A percentile compares a stretch with the other conserved stretches of the same genome.
Conservation (phyloP, 306 rosid genomes). For the Ormosia emarginata region DNA sequence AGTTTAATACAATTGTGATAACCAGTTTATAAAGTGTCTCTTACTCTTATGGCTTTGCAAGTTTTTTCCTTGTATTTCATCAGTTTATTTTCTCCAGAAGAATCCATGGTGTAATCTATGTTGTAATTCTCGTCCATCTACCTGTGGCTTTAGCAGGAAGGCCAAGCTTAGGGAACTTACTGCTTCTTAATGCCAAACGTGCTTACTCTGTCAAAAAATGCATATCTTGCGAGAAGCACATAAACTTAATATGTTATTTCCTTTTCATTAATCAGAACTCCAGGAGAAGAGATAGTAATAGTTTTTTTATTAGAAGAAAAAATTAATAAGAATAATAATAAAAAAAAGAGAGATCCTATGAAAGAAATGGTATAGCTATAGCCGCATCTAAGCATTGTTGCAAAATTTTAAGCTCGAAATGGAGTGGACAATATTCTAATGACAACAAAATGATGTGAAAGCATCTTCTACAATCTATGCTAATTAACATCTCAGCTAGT, state of each 20-base stretch:
- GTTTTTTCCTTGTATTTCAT: not conserved
- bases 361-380: slow-evolving; percentile 4
- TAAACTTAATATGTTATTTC: not conserved
- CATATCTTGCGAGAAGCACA: not conserved
- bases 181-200: not conserved
- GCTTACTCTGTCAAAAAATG: not conserved
- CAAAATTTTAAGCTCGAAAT: slow-evolving; percentile 18
- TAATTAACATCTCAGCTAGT: slow-evolving; percentile 32
- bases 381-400: not conserved
- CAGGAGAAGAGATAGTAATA: not conserved
- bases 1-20: not conserved
- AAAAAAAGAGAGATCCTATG: not conserved
- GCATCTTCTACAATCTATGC: slow-evolving; percentile 21
- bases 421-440: slow-evolving; percentile 2
- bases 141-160: not conserved
- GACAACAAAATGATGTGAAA: slow-evolving; percentile 20
- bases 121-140: not conserved
- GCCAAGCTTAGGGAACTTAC: not conserved
- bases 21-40: not conserved
- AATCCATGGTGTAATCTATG: not conserved
- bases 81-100: not conserved
- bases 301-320: not conserved
- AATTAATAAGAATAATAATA: not conserved
- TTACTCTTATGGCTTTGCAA: not conserved
- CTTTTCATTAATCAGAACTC: not conserved